Base-by-base conservation (phyloP, 225 moss, liverwort and hornwort genomes). In the Sphagnum tenellum region DNA sequence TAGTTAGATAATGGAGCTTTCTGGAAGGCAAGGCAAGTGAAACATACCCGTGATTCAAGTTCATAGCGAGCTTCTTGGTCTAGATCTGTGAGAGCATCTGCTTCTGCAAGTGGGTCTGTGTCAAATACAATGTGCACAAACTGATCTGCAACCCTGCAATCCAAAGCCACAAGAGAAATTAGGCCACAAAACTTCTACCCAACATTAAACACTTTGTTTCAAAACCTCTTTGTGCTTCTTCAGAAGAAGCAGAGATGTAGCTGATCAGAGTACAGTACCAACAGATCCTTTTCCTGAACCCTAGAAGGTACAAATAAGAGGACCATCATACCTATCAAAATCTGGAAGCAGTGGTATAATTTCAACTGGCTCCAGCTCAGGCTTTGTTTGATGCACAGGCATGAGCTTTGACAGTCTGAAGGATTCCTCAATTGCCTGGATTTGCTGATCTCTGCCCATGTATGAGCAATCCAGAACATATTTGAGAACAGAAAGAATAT, bases 51-150 rank as follows among this genome's bases (percentile, higher is more conserved):
- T 61, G 84, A 82, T 82, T 93, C 98, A 67, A 93, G 79, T 77
- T 98, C 93, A 70, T 93, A 82, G 56, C 93, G 80, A 52, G 86
- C 81, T 56, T 89, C 89, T 65, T 83, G 79, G 63, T 90, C 92
- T 70, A 92, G 76, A 71, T 98, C 90, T 0, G 88, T 72, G 67
- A 92, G 79, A 67, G 85, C 76, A 71, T 90, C 87, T 10, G 90
- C 83, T 74, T 98, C 98, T 10, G 87, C 86, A 73, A 89, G 78
- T 64, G 93, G 93, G 76, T 98, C 98, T 49, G 93, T 82, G 60
- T 98, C 98, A 74, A 98, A 98, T 53, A 98, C 85, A 90, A 98
- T 90, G 56, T 98, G 98, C 68, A 98, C 93, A 79, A 86, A 98
- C 76, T 93, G 90, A 67, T 98, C 93, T 62, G 90, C 87, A 74